Conservation (phyloP, 768 basidiomycete species). For the Coprinellus micaceus region DNA sequence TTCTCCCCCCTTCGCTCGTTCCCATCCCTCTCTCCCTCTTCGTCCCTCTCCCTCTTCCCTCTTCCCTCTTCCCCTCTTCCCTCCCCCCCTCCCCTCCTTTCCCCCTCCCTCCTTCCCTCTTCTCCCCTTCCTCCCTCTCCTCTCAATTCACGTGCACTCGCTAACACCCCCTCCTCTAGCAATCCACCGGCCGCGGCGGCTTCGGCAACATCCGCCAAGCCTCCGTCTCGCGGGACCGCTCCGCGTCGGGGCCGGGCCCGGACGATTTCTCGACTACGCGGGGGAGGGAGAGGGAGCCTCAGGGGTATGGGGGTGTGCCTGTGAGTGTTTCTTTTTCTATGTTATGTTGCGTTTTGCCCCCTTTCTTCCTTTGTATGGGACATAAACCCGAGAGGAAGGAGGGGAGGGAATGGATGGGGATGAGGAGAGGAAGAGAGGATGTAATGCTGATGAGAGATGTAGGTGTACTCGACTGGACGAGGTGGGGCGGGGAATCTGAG, state of each 20-base stretch:
- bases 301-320: conserved; percentile 26
- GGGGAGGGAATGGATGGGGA: no score
- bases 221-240: conserved; percentile 45
- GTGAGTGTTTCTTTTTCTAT: neutral
- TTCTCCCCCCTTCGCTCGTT: neutral
- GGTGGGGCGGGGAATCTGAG: conserved; percentile 87
- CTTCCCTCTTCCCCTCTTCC: no score
- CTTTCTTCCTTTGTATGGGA: no score
- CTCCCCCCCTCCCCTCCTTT: neutral
- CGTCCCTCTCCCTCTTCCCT: no score
- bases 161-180: conserved; percentile 30
- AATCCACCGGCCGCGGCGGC: conserved; percentile 67
- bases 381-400: no score
- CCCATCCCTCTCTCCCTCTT: neutral
- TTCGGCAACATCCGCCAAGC: conserved; percentile 59
- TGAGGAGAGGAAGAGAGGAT: no score
- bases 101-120: neutral
- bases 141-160: neutral
- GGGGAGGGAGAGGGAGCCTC: conserved; percentile 53
- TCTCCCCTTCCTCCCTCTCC: neutral
- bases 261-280: conserved; percentile 57
- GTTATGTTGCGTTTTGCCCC: neutral
- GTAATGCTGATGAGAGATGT: neutral
- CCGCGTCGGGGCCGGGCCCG: conserved; percentile 36
- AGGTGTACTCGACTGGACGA: conserved; percentile 61